Base-by-base conservation (phyloP, 257 asterid species). In the Gentiana macrophylla region DNA sequence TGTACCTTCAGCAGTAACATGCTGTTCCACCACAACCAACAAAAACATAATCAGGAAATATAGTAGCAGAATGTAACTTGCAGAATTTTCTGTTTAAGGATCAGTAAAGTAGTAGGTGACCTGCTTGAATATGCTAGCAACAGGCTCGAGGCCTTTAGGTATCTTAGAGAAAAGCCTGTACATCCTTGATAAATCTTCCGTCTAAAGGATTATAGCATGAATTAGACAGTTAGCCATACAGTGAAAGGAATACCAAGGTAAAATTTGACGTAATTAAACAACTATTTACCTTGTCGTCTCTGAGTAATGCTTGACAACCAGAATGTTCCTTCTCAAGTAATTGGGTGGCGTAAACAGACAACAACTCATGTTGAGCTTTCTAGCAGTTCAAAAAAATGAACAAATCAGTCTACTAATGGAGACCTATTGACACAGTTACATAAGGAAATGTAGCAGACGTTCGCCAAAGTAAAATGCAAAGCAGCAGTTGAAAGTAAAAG, bases 281-380 rank as follows among this genome's bases (percentile, higher is more conserved):
- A 46, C 3, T 6, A 54, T 35, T 63, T 70, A 92, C 99, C 95
- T 92, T 92, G 73, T 92, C 97, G 74, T 92, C 95, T 67, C 89
- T 81, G 38, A 88, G 97, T 70, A 92, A 74, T 0, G 94, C 94
- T 64, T 84, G 97, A 54, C 99, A 92, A 60, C 99, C 97, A 6
- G 99, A 92, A 67, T 92, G 89, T 81, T 92, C 99, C 77, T 92
- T 92, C 82, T 92, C 99, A 53, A 92, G 72, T 50, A 92, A 76
- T 77, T 88, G 99, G 62, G 94, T 74, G 63, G 97, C 95, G 73
- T 92, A 86, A 52, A 92, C 99, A 49, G 94, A 69, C 79, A 92
- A 75, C 64, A 88, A 75, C 76, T 92, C 95, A 41, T 80, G 87
- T 77, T 88, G 97, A 59, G 80, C 95, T 82, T 76, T 24, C 24